Evolutionary conservation across 129 eudicot species (phyloP).

Genomic region (Arctium minus): DNA sequence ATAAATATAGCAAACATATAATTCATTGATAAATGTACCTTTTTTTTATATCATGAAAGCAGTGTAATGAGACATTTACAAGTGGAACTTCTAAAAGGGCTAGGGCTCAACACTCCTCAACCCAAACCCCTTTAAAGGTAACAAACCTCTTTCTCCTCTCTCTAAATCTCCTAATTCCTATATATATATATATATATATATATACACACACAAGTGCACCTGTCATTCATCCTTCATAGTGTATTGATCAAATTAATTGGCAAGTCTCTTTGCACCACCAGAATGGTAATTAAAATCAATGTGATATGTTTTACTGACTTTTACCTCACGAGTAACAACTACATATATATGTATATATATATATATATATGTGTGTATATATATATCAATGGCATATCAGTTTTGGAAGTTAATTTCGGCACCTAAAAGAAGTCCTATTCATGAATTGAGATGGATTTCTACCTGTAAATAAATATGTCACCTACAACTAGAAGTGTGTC

Average conservation of each 20-base stretch:
- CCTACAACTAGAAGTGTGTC: constrained; percentile 18
- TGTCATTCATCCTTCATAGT: background rate
- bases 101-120: constrained; percentile 63
- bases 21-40: constrained; percentile 1
- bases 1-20: constrained; percentile 8
- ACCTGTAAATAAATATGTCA: background rate
- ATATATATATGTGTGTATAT: background rate
- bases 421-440: background rate
- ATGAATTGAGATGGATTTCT: constrained; percentile 5
- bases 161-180: background rate
- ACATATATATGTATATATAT: background rate
- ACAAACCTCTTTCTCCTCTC: constrained; percentile 4
- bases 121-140: constrained; percentile 82
- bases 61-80: constrained; percentile 55
- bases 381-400: background rate
- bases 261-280: background rate
- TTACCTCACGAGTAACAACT: background rate
- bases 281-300: background rate
- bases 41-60: constrained; percentile 3
- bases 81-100: constrained; percentile 71
- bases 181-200: background rate
- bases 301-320: background rate
- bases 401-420: background rate
- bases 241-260: background rate
- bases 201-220: too few species aligned